Percentiles rank a stretch among this genome's conserved stretches.
Evolutionary conservation across 768 basidiomycete genomes (phyloP).

Genomic region (Suillus cothurnatus): DNA sequence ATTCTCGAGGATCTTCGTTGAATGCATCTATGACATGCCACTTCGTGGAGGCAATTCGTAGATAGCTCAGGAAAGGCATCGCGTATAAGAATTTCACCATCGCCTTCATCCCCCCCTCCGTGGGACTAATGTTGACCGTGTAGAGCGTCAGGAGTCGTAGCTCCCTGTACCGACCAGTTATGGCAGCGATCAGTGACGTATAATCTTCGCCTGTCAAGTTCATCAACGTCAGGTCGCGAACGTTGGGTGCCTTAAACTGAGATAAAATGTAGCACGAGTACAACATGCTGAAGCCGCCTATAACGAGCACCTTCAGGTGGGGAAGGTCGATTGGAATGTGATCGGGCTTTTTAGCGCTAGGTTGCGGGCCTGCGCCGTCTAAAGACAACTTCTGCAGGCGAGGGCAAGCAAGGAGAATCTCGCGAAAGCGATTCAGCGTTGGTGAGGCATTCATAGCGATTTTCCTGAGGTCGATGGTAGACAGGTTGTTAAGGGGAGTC

Average conservation of each 20-base stretch:
- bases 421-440: slow-evolving; percentile 49
- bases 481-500: slow-evolving; percentile 53
- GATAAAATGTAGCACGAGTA: slow-evolving; percentile 51
- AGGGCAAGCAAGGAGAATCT: slow-evolving; percentile 52
- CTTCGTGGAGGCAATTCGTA: slow-evolving; percentile 50
- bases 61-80: slow-evolving; percentile 55
- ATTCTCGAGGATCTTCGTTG: slow-evolving; percentile 39
- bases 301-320: slow-evolving; percentile 50
- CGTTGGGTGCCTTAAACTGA: slow-evolving; percentile 56
- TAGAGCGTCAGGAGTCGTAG: slow-evolving; percentile 58
- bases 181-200: slow-evolving; percentile 42
- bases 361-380: slow-evolving; percentile 61
- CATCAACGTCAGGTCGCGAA: slow-evolving; percentile 61
- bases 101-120: slow-evolving; percentile 23
- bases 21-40: slow-evolving; percentile 50
- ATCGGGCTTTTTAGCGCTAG: slow-evolving; percentile 28
- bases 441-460: slow-evolving; percentile 57
- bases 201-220: slow-evolving; percentile 55
- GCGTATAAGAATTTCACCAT: slow-evolving; percentile 57
- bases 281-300: slow-evolving; percentile 55
- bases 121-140: slow-evolving; percentile 39
- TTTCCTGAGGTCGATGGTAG: slow-evolving; percentile 64
- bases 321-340: slow-evolving; percentile 48
- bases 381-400: slow-evolving; percentile 56
- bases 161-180: slow-evolving; percentile 53